Evolutionary conservation across 371 early-diverging fungal species (phyloP), one percentile per base, ranked within the genome.

Genomic region (Neoconidiobolus thromboides): DNA sequence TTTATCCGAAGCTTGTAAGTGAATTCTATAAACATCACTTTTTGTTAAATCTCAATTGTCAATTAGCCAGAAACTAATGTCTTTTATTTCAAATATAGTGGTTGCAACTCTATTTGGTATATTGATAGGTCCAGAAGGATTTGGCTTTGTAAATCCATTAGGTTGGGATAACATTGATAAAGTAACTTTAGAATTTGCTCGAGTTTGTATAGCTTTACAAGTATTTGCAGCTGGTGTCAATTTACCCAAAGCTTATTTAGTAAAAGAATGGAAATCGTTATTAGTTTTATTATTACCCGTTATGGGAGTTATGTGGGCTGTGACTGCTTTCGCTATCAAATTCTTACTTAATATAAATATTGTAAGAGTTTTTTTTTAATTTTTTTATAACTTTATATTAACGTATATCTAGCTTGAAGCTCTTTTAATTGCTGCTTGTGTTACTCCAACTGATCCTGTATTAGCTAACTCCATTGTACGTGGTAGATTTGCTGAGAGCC

Each of bases 371-470:
- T 15, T 56, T 60, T 51, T 43, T 44, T 26, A 55, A 46, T 55
- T 60, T 26, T 0, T 70, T 85, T 43, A 77, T 43, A 41, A n/a
- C 51, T 47, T 55, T 3, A 37, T 48, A 26, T 46, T 2, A 26
- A 48, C 15, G 51, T 14, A 60, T 6, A 50, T 9, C 38, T 43
- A 82, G 74, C 63, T 87, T 46, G 79, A 86, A 59, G 69, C 83
- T 1, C 71, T 92, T 50, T 74, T 91, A 3, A 74, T 95, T 61
- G 89, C 87, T 14, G 87, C 94, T 0, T 90, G 91, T 62, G 69
- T 93, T 5, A 86, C 93, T 3, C 96, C 96, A 0, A 98, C 96
- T 0, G 96, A 98, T 75, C 96, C 96, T 1, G 93, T 97, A 4
- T 67, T 97, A 56, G 87, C 95, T 58, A 91, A 89, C 72, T 84